Conservation (phyloP, 495 filamentous ascomycete genomes). For the Aspergillus bertholletiae region DNA sequence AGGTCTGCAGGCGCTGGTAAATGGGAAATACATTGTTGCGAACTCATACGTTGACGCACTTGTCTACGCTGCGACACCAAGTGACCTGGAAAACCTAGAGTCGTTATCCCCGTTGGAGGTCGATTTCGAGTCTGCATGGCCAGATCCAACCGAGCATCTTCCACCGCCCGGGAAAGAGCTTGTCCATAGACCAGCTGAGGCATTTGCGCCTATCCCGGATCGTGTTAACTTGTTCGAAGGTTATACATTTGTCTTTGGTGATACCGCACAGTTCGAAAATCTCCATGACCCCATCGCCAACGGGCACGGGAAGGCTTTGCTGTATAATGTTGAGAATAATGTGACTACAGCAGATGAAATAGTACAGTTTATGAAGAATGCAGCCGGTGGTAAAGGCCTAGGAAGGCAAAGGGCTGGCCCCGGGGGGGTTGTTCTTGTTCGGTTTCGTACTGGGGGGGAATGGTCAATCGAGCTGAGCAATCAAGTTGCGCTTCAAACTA, state of each 20-base stretch:
- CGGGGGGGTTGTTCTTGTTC: conserved; percentile 75
- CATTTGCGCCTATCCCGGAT: conserved; percentile 64
- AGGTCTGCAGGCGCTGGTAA: conserved; percentile 82
- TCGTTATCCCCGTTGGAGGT: conserved; percentile 66
- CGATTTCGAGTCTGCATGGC: conserved; percentile 83
- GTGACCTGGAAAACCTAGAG: conserved; percentile 49
- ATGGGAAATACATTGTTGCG: conserved; percentile 76
- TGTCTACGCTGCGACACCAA: conserved; percentile 59
- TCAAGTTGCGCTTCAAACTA: conserved; percentile 62
- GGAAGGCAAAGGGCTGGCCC: conserved; percentile 58
- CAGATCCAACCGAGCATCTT: conserved; percentile 65
- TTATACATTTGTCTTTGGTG: conserved; percentile 86
- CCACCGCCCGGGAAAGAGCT: conserved; percentile 76
- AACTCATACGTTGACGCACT: conserved; percentile 71
- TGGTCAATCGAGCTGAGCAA: conserved; percentile 70
- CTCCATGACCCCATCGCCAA: conserved; percentile 69
- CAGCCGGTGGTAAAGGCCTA: conserved; percentile 68
- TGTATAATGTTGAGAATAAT: conserved; percentile 57
- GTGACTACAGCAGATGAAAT: conserved; percentile 73
- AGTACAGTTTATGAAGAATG: conserved; percentile 68
- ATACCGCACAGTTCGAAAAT: conserved; percentile 72
- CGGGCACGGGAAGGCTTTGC: conserved; percentile 78
- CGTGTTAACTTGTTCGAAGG: conserved; percentile 76
- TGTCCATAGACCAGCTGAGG: conserved; percentile 52
- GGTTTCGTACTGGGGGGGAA: conserved; percentile 63